Conservation (phyloP, 306 rosid species). For the Pueraria montana region DNA sequence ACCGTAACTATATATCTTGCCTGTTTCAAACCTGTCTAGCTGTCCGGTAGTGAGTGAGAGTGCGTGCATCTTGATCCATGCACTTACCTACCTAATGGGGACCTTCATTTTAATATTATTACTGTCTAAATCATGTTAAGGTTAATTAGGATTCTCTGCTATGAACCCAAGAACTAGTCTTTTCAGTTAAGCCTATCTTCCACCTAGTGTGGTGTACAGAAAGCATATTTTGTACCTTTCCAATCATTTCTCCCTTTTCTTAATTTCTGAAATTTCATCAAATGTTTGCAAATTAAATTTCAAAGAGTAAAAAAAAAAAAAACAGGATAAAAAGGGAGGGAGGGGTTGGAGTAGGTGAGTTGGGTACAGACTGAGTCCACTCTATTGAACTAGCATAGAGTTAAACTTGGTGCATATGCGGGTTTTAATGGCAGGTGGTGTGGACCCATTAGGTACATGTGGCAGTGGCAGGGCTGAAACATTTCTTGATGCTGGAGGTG, state of each 20-base stretch:
- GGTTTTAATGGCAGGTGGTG: slow-evolving; percentile 64
- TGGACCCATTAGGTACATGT: slow-evolving; percentile 70
- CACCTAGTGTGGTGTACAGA: slow-evolving; percentile 38
- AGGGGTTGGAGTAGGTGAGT: slow-evolving; percentile 49
- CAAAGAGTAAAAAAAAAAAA: not conserved
- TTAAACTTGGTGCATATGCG: slow-evolving; percentile 83
- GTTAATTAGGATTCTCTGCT: slow-evolving; percentile 47
- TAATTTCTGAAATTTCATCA: slow-evolving; percentile 17
- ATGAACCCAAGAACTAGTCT: slow-evolving; percentile 48
- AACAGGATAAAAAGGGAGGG: not conserved
- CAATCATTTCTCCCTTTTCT: slow-evolving; percentile 27
- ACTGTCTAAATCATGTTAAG: slow-evolving; percentile 37
- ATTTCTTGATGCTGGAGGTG: slow-evolving; percentile 70
- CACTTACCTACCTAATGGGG: slow-evolving; percentile 53
- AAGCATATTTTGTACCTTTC: slow-evolving; percentile 45
- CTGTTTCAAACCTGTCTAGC: slow-evolving; percentile 52
- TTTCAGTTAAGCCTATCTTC: slow-evolving; percentile 45
- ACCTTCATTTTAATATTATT: slow-evolving; percentile 47
- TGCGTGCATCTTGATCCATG: slow-evolving; percentile 54
- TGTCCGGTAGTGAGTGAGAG: slow-evolving; percentile 50
- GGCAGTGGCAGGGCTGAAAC: slow-evolving; percentile 63
- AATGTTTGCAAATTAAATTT: slow-evolving; percentile 1
- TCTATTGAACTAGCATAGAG: not conserved
- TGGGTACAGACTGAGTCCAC: slow-evolving; percentile 52
- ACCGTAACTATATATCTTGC: slow-evolving; percentile 40